Base-by-base conservation (phyloP, 2,329 filamentous ascomycete genomes). In the Curvularia eragrostidis region DNA sequence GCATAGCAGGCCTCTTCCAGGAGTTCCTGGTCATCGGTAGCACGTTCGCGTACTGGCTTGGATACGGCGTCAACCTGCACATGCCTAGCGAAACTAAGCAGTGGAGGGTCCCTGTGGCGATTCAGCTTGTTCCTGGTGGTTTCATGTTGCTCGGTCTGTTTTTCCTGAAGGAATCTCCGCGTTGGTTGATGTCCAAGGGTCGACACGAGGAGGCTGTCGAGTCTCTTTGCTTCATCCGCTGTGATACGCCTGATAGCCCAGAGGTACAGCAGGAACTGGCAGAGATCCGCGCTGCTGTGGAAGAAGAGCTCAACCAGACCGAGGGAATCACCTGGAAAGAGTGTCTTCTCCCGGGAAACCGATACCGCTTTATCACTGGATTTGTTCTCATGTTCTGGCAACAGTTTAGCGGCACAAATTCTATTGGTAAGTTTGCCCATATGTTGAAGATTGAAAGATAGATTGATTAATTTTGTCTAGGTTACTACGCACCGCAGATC, bases 381-480 rank as follows among this genome's bases (percentile, higher is more conserved):
- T 84, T 85, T 54, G 84, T 90, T 68, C 82, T 94, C 19, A 93
- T 93, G 81, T 79, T 93, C 52, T 92, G 87, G 83, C 91, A 94
- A 76, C 94, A 94, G 67, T 88, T 88, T 48, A 83, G 80, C 3
- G 90, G 90, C 2, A 92, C 92, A 79, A 92, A 92, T 65, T 89
- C 89, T 19, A 71, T 88, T 54, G 88, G 55, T 54, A 50, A 42
- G 46, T 10, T 19, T 18, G 15, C 6, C 13, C 6, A 30, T 23
- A 5, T 38, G 3, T 5, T 6, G 19, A n/a, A 24, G 28, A 32
- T 21, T 32, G 26, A 19, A n/a, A 28, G 9, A 15, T n/a, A 23
- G 8, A 3, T 24, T 18, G 2, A 32, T 30, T 54, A 90, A 58
- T 39, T 6, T 34, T 15, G 5, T 24, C 8, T 26, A 54, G 55